phyloP scores from a whole-genome alignment of 805 yeast species.

The Candida maltosa region DNA sequence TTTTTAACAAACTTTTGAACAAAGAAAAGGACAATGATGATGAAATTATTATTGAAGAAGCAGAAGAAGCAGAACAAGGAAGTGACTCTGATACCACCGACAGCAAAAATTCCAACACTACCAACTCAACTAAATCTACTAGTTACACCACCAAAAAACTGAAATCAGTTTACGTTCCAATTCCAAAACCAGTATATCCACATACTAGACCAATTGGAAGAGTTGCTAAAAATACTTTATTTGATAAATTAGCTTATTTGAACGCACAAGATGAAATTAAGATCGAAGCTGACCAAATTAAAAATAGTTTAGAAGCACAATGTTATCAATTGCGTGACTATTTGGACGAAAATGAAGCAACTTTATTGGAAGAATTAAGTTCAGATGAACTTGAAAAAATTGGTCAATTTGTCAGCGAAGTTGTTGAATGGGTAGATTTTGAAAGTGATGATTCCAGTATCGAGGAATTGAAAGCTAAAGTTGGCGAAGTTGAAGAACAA shows the following conservation, averaged over 20 bases:
- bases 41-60: constrained; percentile 10
- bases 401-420: constrained; percentile 36
- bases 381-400: constrained; percentile 20
- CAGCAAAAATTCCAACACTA: constrained; percentile 13
- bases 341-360: constrained; percentile 51
- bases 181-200: constrained; percentile 48
- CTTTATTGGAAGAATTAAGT: constrained; percentile 35
- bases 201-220: constrained; percentile 27
- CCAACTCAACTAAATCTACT: constrained; percentile 18
- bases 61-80: constrained; percentile 10
- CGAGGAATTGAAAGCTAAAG: constrained; percentile 23
- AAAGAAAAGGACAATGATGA: constrained; percentile 20
- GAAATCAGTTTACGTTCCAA: constrained; percentile 21
- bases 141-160: constrained; percentile 13
- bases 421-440: constrained; percentile 76
- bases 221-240: constrained; percentile 43
- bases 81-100: constrained; percentile 11
- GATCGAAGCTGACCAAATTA: constrained; percentile 49
- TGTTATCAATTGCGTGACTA: constrained; percentile 65
- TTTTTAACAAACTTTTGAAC: constrained; percentile 24
- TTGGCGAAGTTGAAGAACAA: constrained; percentile 15
- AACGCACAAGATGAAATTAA: constrained; percentile 56
- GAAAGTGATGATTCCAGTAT: constrained; percentile 53
- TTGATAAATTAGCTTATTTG: constrained; percentile 48
- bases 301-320: constrained; percentile 70